Percentiles rank a stretch among this genome's conserved stretches.
Evolutionary conservation across 1,284 basidiomycete species (phyloP).

Genomic region (Trametes polyzona): DNA sequence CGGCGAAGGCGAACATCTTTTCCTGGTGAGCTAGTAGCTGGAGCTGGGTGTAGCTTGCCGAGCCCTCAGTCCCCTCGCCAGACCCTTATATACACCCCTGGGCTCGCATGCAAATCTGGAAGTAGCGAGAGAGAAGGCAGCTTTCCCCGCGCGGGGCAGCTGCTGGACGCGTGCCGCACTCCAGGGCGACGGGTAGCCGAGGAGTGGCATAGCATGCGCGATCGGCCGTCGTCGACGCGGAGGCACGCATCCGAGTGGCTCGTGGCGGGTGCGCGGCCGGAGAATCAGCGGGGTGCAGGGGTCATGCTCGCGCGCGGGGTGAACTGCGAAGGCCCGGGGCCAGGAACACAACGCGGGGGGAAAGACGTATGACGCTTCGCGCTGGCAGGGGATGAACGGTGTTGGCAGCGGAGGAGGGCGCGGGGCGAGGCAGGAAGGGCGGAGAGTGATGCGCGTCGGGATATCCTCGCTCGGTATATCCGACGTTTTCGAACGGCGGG

Average conservation of each 20-base stretch:
- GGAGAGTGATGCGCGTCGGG: conserved; percentile 16
- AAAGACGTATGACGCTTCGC: conserved; percentile 13
- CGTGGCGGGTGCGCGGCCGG: conserved; percentile 3
- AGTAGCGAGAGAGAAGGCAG: background rate
- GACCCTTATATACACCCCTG: conserved; percentile 17
- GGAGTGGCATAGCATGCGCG: background rate
- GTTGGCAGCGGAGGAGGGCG: background rate
- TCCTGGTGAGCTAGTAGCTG: background rate
- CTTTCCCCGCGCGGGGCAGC: background rate
- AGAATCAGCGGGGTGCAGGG: conserved; percentile 23
- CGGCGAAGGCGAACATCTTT: conserved; percentile 32
- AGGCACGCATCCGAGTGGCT: conserved; percentile 6
- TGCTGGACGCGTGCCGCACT: background rate
- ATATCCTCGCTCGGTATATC: conserved; percentile 26
- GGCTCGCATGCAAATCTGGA: too few species aligned
- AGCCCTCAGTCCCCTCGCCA: background rate
- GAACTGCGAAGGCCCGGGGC: conserved; percentile 13
- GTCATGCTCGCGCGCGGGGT: conserved; percentile 16
- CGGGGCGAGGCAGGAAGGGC: background rate
- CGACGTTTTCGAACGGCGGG: conserved; percentile 21
- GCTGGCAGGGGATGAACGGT: background rate
- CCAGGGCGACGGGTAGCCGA: background rate
- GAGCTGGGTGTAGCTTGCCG: conserved; percentile 21
- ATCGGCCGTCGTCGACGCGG: background rate
- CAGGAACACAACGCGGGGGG: conserved; percentile 10